These are phyloP conservation scores for Saraca asoca DNA, from an alignment of 331 rosid species.

Conservation along the genomic window DNA sequence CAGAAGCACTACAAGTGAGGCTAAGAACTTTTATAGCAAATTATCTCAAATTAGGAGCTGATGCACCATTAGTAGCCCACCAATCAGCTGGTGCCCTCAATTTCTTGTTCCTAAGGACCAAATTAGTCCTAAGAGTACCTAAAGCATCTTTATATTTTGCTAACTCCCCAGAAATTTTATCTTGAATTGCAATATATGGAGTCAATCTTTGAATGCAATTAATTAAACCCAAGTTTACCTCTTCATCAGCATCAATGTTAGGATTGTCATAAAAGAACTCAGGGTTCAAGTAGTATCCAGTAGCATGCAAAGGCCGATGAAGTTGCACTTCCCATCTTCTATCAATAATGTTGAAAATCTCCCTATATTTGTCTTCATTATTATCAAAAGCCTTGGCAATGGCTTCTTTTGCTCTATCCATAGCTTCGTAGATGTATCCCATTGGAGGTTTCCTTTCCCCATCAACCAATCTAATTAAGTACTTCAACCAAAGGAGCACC, in stretches of 20 bases:
- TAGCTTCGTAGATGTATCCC: background rate
- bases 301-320: constrained; percentile 7
- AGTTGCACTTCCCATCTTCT: background rate
- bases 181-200: background rate
- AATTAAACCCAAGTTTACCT: background rate
- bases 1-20: too few relatives aligned
- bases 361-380: background rate
- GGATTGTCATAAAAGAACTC: constrained; percentile 10
- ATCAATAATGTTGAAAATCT: background rate
- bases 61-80: too few relatives aligned
- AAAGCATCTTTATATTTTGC: too few relatives aligned
- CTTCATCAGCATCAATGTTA: background rate
- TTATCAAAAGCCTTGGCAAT: too few relatives aligned
- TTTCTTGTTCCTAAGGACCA: too few relatives aligned
- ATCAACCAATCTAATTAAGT: background rate
- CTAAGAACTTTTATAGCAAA: too few relatives aligned
- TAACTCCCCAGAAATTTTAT: too few relatives aligned
- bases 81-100: too few relatives aligned
- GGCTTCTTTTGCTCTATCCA: constrained; percentile 20
- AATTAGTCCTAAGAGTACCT: too few relatives aligned
- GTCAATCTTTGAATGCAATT: constrained; percentile 4
- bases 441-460: background rate
- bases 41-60: too few relatives aligned
- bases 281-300: constrained; percentile 7
- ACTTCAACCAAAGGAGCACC: too few relatives aligned